Evolutionary conservation across 1,284 basidiomycete genomes (phyloP), one percentile per base, ranked within the genome.

Genomic region (Afroboletus lepidellus): DNA sequence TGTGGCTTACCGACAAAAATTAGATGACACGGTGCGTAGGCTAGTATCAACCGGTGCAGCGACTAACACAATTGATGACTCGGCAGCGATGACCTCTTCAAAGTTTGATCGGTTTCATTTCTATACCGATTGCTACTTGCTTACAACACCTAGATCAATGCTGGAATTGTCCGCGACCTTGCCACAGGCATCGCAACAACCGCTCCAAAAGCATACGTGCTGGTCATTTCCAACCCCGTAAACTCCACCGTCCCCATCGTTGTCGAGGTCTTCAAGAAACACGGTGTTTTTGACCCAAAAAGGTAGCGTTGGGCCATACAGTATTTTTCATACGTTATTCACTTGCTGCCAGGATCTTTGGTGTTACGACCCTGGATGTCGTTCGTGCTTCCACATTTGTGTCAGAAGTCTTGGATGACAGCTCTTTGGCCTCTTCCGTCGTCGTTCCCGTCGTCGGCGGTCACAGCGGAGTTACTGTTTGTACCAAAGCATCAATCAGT

Each of bases 191-290:
- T 95, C 63, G 95, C 95, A 32, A 85, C 83, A 41, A 73, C 77
- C 57, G 84, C 86, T 48, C 97, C 97, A 64, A 95, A 95, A 72
- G 96, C 97, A 12, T 90, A 91, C 63, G 83, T 99, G 50, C 84
- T 95, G 46, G 93, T 98, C 64, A 98, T 98, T 71, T 95, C 95
- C 55, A 96, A 95, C 77, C 93, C 93, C 38, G 93, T 96, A 66
- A 94, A 95, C 81, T 98, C 95, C 45, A 98, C 96, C 38, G 97
- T 99, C 46, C 97, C 96, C 55, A 94, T 99, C 69, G 93, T 94
- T 48, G 93, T 87, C 43, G 94, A 98, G 74, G 88, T 96, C 38
- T 84, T 95, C 79, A 98, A 97, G 84, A 89, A 93, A 74, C 82
- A 88, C 62, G 87, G 87, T 46, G 88, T 93, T 46, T 98, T 91